Evolutionary conservation across 2,329 filamentous ascomycete genomes (phyloP).

Genomic region (Alternaria viburni): DNA sequence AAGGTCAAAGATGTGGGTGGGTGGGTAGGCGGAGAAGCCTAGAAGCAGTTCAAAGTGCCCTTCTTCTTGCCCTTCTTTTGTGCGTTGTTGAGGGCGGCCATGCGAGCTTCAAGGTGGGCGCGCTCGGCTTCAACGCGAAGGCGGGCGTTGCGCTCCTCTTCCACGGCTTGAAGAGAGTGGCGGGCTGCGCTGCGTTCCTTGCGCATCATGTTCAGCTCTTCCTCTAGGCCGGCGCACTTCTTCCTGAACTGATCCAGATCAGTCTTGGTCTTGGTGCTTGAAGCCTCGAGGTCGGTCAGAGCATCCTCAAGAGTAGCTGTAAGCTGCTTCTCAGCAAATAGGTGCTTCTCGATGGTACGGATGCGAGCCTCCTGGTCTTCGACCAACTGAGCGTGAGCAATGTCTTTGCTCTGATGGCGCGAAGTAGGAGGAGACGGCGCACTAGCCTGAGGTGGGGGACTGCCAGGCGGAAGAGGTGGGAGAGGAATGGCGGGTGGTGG

Average conservation of each 20-base stretch:
- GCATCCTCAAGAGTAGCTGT: conserved; percentile 95
- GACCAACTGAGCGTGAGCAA: conserved; percentile 76
- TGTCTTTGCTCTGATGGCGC: conserved; percentile 82
- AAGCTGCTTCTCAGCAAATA: conserved; percentile 94
- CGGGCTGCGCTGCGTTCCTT: conserved; percentile 66
- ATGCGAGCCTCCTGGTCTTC: conserved; percentile 97
- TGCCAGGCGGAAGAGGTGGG: conserved; percentile 75
- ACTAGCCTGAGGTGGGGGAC: conserved; percentile 55
- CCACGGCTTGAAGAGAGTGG: conserved; percentile 82
- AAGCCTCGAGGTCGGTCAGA: conserved; percentile 88
- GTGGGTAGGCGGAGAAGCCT: conserved; percentile 42
- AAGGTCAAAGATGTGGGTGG: conserved; percentile 15
- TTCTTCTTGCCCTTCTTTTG: conserved; percentile 95
- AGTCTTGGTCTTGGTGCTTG: conserved; percentile 87
- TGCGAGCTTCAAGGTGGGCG: conserved; percentile 89
- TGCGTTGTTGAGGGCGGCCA: conserved; percentile 75
- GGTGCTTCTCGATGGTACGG: conserved; percentile 93
- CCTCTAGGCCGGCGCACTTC: conserved; percentile 77
- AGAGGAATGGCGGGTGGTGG: conserved; percentile 96
- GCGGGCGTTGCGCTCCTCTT: conserved; percentile 94
- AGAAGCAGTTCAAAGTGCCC: conserved; percentile 96
- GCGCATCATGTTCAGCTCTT: conserved; percentile 69
- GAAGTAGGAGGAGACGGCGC: conserved; percentile 65
- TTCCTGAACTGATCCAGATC: conserved; percentile 92
- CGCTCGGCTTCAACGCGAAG: conserved; percentile 87